Evolutionary conservation across 1,284 basidiomycete species (phyloP), one percentile per base, ranked within the genome.

Genomic region (Pseudozyma thailandica): DNA sequence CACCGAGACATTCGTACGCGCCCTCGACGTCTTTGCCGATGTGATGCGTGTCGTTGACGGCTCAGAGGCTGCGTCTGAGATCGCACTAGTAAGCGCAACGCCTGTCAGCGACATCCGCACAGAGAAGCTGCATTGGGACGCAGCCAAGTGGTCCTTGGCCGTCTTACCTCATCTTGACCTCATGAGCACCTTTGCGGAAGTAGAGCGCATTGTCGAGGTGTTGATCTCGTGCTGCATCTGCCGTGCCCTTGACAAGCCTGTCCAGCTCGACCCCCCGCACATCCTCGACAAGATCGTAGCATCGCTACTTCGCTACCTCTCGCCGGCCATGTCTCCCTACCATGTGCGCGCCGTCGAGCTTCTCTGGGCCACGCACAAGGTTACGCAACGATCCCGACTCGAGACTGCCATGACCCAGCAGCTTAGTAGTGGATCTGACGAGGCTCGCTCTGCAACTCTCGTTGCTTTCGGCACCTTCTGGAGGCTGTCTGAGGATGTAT

Each of bases 401-500:
- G 75, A 75, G 50, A 60, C 68, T 1, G 60, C 68, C 6, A 50
- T 80, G 28, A 61, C 62, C 8, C 41, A 58, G 44, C 57, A 56
- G 21, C 56, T 81, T 5, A 45, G 46, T 9, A 38, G 41, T 20
- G 59, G 50, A 21, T 39, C 50, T 1, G 48, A 27, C 6, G 8
- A 31, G 1, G 35, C 52, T 13, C 50, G 66, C 21, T 26, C 54
- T 1, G 87, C 88, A 27, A 88, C 90, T 0, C 91, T 91, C 80
- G 90, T 93, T 70, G 91, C 91, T 0, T 96, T 98, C 81, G 94
- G 95, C 1, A 89, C 93, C 1, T 85, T 98, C 6, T 98, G 95
- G 95, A 87, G 93, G 58, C 84, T 94, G 59, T 91, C 90, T 48
- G 92, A 93, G 91, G 66, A 77, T 86, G 77, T 60, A 6, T 49